Conservation (phyloP, 192 early-diverging fungal genomes). For the Linnemannia zychae region DNA sequence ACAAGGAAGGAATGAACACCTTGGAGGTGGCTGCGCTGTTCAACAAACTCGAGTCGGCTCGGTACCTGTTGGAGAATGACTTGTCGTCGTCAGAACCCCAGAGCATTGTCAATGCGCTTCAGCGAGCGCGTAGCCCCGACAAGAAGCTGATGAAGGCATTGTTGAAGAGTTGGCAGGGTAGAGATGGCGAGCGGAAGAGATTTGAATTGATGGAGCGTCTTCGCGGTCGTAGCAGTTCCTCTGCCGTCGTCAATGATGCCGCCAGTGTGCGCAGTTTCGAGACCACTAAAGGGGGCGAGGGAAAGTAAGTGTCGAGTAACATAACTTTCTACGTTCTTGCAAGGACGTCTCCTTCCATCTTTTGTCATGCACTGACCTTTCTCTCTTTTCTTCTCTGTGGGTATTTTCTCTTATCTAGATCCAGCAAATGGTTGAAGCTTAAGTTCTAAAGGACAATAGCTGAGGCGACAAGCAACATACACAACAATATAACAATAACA, state of each 20-base stretch:
- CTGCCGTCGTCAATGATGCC: not conserved
- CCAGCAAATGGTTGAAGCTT: slow-evolving; percentile 28
- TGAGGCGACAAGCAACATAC: not conserved
- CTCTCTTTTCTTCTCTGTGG: not conserved
- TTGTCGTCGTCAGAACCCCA: slow-evolving; percentile 7
- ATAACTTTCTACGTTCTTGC: not conserved
- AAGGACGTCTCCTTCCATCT: not conserved
- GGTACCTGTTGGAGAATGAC: slow-evolving; percentile 25
- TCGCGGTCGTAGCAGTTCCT: not conserved
- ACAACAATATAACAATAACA: not conserved
- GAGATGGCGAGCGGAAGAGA: slow-evolving; percentile 18
- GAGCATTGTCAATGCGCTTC: slow-evolving; percentile 15
- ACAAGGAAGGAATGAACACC: slow-evolving; percentile 32
- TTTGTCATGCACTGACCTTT: not conserved
- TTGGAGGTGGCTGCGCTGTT: slow-evolving; percentile 23
- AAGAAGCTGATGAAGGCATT: slow-evolving; percentile 22
- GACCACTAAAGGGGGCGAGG: slow-evolving; percentile 20
- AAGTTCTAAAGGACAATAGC: slow-evolving; percentile 25
- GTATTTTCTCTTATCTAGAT: not conserved
- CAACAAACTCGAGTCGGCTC: slow-evolving; percentile 17
- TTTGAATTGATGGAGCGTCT: slow-evolving; percentile 16
- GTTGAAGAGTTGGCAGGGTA: slow-evolving; percentile 25
- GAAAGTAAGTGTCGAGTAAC: slow-evolving; percentile 4
- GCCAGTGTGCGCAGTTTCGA: slow-evolving; percentile 19
- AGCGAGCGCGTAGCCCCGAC: slow-evolving; percentile 20